A percentile compares a stretch with the other conserved stretches of the same genome.
phyloP scores from a whole-genome alignment of 1,139 yeast genomes.

The Sugiyamaella xylanicola region DNA sequence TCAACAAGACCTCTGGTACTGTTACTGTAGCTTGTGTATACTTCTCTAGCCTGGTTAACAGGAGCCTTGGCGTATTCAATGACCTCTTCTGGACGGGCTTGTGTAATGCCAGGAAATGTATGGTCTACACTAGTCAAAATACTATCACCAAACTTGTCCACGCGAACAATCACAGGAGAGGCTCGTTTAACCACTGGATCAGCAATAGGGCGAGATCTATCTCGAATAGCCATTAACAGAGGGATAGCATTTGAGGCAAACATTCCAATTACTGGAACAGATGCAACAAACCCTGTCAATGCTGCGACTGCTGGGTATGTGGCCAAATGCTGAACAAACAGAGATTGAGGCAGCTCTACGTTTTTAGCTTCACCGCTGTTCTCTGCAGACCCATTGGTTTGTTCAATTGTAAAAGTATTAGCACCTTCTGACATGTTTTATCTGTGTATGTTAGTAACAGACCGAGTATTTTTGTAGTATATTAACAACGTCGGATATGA shows the following conservation, averaged over 20 bases:
- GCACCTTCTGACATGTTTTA: slow-evolving; percentile 7
- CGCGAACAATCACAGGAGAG: slow-evolving; percentile 37
- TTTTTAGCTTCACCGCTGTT: neutral
- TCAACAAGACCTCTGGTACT: slow-evolving; percentile 39
- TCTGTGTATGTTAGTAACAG: neutral
- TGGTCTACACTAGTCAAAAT: slow-evolving; percentile 41
- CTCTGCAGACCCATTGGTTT: slow-evolving; percentile 11
- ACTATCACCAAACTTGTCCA: slow-evolving; percentile 44
- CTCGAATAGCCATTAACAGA: slow-evolving; percentile 47
- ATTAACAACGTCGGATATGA: too few species aligned
- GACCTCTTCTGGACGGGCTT: slow-evolving; percentile 43
- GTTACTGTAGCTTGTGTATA: slow-evolving; percentile 35
- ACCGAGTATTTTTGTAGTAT: too few species aligned
- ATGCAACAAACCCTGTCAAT: slow-evolving; percentile 57
- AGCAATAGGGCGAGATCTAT: slow-evolving; percentile 38
- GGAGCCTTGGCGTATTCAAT: slow-evolving; percentile 40
- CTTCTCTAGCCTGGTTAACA: slow-evolving; percentile 36
- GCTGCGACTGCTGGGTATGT: slow-evolving; percentile 63
- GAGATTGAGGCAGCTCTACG: slow-evolving; percentile 33
- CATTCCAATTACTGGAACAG: slow-evolving; percentile 60
- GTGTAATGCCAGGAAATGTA: slow-evolving; percentile 42
- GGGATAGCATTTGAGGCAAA: slow-evolving; percentile 64
- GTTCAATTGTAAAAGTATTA: neutral
- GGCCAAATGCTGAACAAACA: slow-evolving; percentile 48
- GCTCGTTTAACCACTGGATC: slow-evolving; percentile 42